These are phyloP conservation scores for Cucurbita moschata DNA, from an alignment of 306 rosid genomes.

Conservation along the genomic window DNA sequence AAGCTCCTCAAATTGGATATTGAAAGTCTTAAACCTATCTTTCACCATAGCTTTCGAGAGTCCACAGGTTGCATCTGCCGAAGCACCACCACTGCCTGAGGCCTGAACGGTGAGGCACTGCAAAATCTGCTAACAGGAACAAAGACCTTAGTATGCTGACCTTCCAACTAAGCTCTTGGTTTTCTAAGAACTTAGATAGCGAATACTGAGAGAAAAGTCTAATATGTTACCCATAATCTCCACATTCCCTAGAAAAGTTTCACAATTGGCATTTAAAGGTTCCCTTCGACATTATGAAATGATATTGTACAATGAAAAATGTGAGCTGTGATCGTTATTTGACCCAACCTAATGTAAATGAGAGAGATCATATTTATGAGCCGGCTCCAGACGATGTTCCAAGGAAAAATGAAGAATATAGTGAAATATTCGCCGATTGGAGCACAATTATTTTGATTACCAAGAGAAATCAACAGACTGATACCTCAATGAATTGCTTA, in stretches of 20 bases:
- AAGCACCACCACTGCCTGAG: slow-evolving; percentile 11
- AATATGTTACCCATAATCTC: neutral
- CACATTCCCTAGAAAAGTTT: neutral
- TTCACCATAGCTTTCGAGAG: slow-evolving; percentile 62
- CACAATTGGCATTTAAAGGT: neutral
- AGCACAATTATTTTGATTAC: neutral
- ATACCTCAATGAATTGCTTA: neutral
- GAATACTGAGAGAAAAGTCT: neutral
- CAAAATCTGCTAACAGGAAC: slow-evolving; percentile 45
- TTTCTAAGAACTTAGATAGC: neutral
- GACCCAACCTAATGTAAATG: neutral
- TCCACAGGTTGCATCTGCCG: slow-evolving; percentile 32
- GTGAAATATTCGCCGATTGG: neutral
- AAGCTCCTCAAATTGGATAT: slow-evolving; percentile 69
- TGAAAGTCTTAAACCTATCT: slow-evolving; percentile 81
- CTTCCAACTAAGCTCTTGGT: neutral
- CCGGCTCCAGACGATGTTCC: neutral
- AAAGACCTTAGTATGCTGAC: neutral
- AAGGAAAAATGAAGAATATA: neutral
- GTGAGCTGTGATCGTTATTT: neutral
- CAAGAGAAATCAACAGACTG: neutral
- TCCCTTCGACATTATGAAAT: neutral
- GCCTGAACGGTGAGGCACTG: slow-evolving; percentile 84
- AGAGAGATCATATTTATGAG: neutral
- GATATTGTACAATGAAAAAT: neutral